Evolutionary conservation across 495 filamentous ascomycete genomes (phyloP), one percentile per base, ranked within the genome.

Genomic region (Friedmanniomyces simplex): DNA sequence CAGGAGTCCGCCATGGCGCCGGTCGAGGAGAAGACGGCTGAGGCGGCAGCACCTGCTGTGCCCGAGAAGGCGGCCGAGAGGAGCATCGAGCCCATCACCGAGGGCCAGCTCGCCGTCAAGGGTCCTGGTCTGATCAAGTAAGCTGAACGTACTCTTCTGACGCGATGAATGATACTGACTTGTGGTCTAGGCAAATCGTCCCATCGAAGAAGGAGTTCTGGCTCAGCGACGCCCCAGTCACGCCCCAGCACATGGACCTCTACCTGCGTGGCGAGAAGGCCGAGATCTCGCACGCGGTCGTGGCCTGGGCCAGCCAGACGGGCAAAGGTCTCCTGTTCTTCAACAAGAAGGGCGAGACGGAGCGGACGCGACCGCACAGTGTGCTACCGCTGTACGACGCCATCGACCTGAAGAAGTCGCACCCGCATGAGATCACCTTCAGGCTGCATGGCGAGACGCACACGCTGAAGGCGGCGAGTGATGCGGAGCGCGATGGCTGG

Each of bases 321-420:
- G 91, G 93, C 67, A 96, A 94, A 80, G 93, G 93, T 72, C 84
- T 98, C 7, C 75, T 96, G 34, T 95, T 93, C 78, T 89, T 88
- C 72, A 82, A 83, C 71, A 96, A 96, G 84, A 81, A 86, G 64
- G 80, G 83, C 54, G 79, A 84, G 6, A 48, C 41, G 20, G 16
- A 16, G 18, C 46, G 5, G 45, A 25, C 13, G 5, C 13, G 48
- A 11, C 45, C 36, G 24, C 45, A n/a, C 52, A 54, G 24, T 42
- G 37, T 41, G 2, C 45, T 72, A 16, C 54, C 66, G 61, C 58
- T 67, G 41, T 57, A 60, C 65, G 91, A 97, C 63, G 80, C 87
- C 63, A 80, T 83, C 47, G 91, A 96, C 66, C 74, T 95, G 52
- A 74, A 76, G 61, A 81, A 85, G 69, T 83, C 85, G 52, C 85